Conservation (phyloP, 208 protist species). For the Trypanosoma lewisi region DNA sequence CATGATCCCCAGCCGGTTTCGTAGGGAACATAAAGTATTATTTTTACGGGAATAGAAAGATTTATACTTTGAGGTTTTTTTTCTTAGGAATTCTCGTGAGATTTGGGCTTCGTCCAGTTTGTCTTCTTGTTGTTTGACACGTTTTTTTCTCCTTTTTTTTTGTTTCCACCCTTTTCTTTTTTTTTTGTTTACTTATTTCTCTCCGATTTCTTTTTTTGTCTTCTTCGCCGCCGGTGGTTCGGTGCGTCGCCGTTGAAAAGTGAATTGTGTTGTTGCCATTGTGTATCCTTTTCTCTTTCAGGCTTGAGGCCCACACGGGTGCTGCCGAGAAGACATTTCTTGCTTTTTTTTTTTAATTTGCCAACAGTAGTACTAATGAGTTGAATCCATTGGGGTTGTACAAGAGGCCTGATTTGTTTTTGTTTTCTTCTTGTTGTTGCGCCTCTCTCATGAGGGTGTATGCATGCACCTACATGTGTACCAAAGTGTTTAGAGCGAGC, state of each 20-base stretch:
- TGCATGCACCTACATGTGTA: no score
- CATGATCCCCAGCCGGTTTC: neutral
- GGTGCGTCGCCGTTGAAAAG: slow-evolving; percentile 19
- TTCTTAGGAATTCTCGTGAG: neutral
- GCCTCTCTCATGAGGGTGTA: neutral
- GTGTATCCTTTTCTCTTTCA: neutral
- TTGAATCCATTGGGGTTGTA: no score
- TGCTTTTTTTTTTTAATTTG: neutral
- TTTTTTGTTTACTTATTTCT: slow-evolving; percentile 4
- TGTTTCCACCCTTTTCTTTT: slow-evolving; percentile 15
- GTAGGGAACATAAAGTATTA: no score
- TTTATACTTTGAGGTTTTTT: neutral
- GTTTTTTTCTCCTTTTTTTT: slow-evolving; percentile 8
- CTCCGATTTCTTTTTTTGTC: slow-evolving; percentile 20
- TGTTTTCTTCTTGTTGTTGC: neutral
- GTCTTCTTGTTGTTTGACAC: neutral
- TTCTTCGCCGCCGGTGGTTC: slow-evolving; percentile 23
- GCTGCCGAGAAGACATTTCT: slow-evolving; percentile 10
- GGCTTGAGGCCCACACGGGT: slow-evolving; percentile 23
- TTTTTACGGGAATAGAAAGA: no score
- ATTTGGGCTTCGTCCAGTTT: neutral
- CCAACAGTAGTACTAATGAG: no score
- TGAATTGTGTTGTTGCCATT: neutral
- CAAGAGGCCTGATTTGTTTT: neutral
- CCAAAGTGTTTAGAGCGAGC: neutral